Evolutionary conservation across 164 flowering plant species (phyloP), one percentile per base, ranked within the genome.

Genomic region (Berberis thunbergii): DNA sequence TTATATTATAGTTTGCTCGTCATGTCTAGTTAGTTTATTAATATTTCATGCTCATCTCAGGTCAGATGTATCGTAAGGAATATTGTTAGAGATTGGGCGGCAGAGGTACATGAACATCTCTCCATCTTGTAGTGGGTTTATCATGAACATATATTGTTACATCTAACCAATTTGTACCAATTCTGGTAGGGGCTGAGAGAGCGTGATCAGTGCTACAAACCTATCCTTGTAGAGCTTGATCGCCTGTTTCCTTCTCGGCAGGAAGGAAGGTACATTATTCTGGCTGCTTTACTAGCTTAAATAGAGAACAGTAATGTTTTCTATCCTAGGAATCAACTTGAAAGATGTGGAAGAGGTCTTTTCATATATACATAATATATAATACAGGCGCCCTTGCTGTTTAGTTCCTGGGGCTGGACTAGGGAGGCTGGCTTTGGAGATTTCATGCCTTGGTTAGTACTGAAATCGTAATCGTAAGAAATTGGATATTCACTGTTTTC

Each of bases 341-440:
- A 11, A 52, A 52, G 10, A 7, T 52, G 55, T 5, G 55, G 55
- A 52, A 52, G 13, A 52, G 13, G 1, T 6, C 13, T 52, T 52
- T 6, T 7, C 3, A 3, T 26, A 26, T 8, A 13, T 7, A 55
- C 2, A 26, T 5, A 55, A 13, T 55, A 26, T 9, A 13, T 39
- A 2, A 58, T 43, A 52, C 72, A 93, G 95, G 63, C 93, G 93
- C 73, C 96, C 95, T 71, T 61, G 87, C 68, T 94, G 98, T 78
- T 84, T 94, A 73, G 95, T 94, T 73, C 98, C 97, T 73, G 98
- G 98, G 65, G 98, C 97, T 78, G 97, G 98, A 67, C 98, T 94
- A 75, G 98, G 98, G 49, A 83, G 98, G 71, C 76, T 94, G 73
- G 95, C 98, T 60, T 76, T 88, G 73, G 98, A 93, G 72, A 93